Base-by-base conservation (phyloP, 768 basidiomycete species). In the Cystobasidium ongulense region DNA sequence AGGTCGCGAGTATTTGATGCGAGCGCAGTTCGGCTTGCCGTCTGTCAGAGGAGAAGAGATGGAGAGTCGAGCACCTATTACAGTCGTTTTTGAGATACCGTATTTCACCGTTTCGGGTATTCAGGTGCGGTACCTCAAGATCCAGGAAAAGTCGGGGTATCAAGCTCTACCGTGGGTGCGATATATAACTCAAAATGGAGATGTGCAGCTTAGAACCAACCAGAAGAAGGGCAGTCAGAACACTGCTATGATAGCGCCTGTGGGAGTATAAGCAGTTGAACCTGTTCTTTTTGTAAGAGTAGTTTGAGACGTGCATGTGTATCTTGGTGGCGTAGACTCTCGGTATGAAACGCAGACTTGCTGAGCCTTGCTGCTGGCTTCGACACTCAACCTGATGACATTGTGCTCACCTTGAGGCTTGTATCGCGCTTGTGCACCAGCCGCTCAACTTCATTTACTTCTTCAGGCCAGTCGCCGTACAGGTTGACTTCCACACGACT, bases 81-180 rank as follows among this genome's bases (percentile, higher is more conserved):
- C 91, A 0, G 95, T 97, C 80, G 93, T 92, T 82, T 99, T 93
- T 76, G 95, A 98, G 83, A 97, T 99, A 50, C 95, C 96, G 0
- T 98, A 98, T 82, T 98, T 97, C 81, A 98, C 95, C 0, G 92
- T 96, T 1, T 74, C 73, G 11, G 78, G 78, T 1, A 93, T 97
- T 73, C 95, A 97, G 82, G 96, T 99, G 17, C 87, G 96, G 64
- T 98, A 98, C 81, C 86, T 99, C 76, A 98, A 98, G 82, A 92
- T 99, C 65, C 93, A 98, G 0, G 96, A 99, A 82, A 98, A 98
- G 85, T 92, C 90, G 75, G 96, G 93, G 23, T 98, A 99, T 81
- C 92, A 95, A 81, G 91, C 92, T 2, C 82, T 95, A 53, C 94
- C 93, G 0, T 96, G 94, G 94, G 94, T 98, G 74, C 84, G 93